A percentile compares a stretch with the other conserved stretches of the same genome.
Evolutionary conservation across 192 early-diverging fungal species (phyloP).

Genomic region (Mortierella alpina): DNA sequence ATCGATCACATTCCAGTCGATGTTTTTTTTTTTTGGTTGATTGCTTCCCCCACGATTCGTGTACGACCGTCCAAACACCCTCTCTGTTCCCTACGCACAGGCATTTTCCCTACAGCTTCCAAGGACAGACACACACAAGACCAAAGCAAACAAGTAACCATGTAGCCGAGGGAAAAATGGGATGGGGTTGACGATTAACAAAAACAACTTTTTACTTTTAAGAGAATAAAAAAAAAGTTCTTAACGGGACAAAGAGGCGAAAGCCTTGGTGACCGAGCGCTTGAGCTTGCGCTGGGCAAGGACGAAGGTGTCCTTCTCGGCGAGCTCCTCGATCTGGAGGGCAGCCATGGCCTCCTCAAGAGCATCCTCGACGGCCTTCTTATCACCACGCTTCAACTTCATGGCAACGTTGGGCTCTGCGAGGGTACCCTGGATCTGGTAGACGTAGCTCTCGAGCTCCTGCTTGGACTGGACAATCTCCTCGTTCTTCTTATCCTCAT

Average conservation of each 20-base stretch:
- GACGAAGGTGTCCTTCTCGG: conserved; percentile 69
- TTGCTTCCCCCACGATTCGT: too few species aligned
- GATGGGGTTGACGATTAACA: not conserved
- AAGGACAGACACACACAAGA: not conserved
- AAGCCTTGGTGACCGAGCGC: conserved; percentile 74
- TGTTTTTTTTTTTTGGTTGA: not conserved
- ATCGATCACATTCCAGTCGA: not conserved
- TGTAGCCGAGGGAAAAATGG: too few species aligned
- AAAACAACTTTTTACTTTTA: conserved; percentile 21
- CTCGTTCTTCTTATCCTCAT: conserved; percentile 79
- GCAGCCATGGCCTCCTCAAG: conserved; percentile 81
- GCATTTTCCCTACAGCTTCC: not conserved
- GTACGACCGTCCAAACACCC: too few species aligned
- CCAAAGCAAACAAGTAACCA: not conserved
- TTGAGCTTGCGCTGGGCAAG: conserved; percentile 80
- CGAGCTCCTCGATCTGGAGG: conserved; percentile 72
- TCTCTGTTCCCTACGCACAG: not conserved
- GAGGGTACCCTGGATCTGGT: conserved; percentile 76
- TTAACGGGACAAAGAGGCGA: conserved; percentile 67
- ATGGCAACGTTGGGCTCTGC: conserved; percentile 77
- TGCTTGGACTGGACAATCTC: conserved; percentile 84
- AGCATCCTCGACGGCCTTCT: conserved; percentile 77
- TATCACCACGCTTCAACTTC: conserved; percentile 80
- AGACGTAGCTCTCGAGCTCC: conserved; percentile 81
- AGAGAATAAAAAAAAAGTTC: conserved; percentile 4